Evolutionary conservation across 179 eudicot species (phyloP), one percentile per base, ranked within the genome.

Genomic region (Silene coronaria): DNA sequence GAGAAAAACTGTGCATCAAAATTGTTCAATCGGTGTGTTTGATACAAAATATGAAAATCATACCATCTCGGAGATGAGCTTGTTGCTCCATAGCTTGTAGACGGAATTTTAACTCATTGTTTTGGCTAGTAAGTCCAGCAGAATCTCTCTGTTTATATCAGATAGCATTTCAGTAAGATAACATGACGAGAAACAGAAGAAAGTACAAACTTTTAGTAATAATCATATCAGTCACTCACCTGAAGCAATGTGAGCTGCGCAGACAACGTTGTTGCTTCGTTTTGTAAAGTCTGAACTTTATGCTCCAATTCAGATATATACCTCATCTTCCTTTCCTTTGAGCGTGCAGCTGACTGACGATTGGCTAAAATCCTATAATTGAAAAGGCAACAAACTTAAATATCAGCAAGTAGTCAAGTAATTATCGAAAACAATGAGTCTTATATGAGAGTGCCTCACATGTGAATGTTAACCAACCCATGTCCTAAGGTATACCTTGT

Each of bases 51-150:
- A 21, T 26, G 63, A 13, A 80, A 64, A n/a, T 28, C 81, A 78
- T 90, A 94, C 98, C 97, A 77, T 94, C 98, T 63, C 96, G 91
- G 67, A 94, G 92, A 28, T 89, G 97, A 63, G 97, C 97, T 78
- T 94, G 96, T 80, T 94, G 97, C 73, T 94, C 98, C 98, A 94
- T 92, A 55, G 97, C 92, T 86, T 94, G 97, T 72, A 94, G 82
- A 55, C 97, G 97, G 79, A 94, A 89, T 88, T 92, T 92, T 78
- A 94, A 82, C 84, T 94, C 98, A 57, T 84, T 87, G 86, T 94
- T 94, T 73, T 89, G 95, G 80, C 79, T 94, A 63, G 85, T 86
- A 60, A 94, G 88, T 34, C 96, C 92, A 59, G 90, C 72, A 73
- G 97, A 88, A 85, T 94, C 97, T 82, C 97, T 85, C 98, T 94